These are phyloP conservation scores for Coffea canephora DNA, from an alignment of 257 asterid species.

Conservation along the genomic window DNA sequence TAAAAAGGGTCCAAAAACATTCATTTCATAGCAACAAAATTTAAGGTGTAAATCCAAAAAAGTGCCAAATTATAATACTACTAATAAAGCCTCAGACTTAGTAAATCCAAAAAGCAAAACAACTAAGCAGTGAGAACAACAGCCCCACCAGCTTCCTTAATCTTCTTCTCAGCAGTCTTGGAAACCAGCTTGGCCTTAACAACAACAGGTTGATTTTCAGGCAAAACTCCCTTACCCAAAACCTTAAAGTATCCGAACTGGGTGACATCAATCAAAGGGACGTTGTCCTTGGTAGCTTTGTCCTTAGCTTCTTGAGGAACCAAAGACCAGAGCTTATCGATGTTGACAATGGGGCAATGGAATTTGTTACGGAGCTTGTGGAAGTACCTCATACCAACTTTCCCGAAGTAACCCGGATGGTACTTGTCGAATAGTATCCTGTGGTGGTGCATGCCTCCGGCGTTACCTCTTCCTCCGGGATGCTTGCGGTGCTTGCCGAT, in stretches of 20 bases:
- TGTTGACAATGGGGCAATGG: constrained; percentile 4
- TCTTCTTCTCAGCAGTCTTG: constrained; percentile 21
- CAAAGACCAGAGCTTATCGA: constrained; percentile 10
- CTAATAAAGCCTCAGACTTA: background rate
- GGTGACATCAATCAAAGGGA: constrained; percentile 22
- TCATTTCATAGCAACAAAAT: background rate
- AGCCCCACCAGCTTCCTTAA: constrained; percentile 26
- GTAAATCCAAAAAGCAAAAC: background rate
- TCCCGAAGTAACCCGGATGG: constrained; percentile 21
- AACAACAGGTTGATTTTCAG: constrained; percentile 15
- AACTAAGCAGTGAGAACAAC: constrained; percentile 19
- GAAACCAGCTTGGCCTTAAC: constrained; percentile 22
- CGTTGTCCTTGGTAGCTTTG: constrained; percentile 12
- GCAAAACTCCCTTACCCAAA: constrained; percentile 22
- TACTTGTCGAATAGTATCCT: constrained; percentile 30
- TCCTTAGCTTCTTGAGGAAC: constrained; percentile 18
- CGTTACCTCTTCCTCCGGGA: constrained; percentile 20
- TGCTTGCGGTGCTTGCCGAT: constrained; percentile 16
- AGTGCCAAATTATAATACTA: background rate
- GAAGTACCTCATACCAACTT: constrained; percentile 22
- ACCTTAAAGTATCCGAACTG: constrained; percentile 25
- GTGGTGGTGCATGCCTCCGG: constrained; percentile 26
- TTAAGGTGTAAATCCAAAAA: background rate
- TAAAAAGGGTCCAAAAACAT: background rate
- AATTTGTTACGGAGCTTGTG: constrained; percentile 21